A percentile compares a stretch with the other conserved stretches of the same genome.
Evolutionary conservation across 352 stramenopile genomes (phyloP).

Genomic region (Phytophthora sp.): DNA sequence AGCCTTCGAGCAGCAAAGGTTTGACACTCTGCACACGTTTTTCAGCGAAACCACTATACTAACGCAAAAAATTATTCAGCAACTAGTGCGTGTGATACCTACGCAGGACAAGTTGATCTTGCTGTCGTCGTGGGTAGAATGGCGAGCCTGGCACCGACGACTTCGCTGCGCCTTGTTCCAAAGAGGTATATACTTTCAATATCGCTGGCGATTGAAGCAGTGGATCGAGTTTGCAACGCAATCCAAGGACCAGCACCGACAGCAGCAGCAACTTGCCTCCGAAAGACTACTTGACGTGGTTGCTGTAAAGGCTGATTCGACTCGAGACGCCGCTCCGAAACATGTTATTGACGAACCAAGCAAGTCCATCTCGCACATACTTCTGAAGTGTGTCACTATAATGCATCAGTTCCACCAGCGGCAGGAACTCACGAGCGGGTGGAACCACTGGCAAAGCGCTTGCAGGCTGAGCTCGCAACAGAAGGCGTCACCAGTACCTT

Average conservation of each 20-base stretch:
- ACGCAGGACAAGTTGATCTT: slow-evolving; percentile 9
- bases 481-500: not conserved
- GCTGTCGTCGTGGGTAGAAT: slow-evolving; percentile 23
- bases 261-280: not conserved
- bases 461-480: not conserved
- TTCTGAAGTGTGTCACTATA: not conserved
- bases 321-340: not conserved
- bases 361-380: not conserved
- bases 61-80: not conserved
- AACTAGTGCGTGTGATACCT: not conserved
- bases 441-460: slow-evolving; percentile 5
- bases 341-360: not conserved
- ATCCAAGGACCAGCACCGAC: slow-evolving; percentile 2
- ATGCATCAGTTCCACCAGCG: slow-evolving; percentile 4
- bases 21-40: not conserved
- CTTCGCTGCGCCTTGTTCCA: slow-evolving; percentile 14
- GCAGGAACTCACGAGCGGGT: not conserved
- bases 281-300: slow-evolving; percentile 9
- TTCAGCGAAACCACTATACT: not conserved
- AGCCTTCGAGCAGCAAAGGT: slow-evolving; percentile 12
- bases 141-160: slow-evolving; percentile 15
- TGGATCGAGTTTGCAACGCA: slow-evolving; percentile 13
- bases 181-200: slow-evolving; percentile 3
- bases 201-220: slow-evolving; percentile 3
- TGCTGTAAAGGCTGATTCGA: not conserved